Base-by-base conservation (phyloP, 192 early-diverging fungal species). In the Dissophora ornata region DNA sequence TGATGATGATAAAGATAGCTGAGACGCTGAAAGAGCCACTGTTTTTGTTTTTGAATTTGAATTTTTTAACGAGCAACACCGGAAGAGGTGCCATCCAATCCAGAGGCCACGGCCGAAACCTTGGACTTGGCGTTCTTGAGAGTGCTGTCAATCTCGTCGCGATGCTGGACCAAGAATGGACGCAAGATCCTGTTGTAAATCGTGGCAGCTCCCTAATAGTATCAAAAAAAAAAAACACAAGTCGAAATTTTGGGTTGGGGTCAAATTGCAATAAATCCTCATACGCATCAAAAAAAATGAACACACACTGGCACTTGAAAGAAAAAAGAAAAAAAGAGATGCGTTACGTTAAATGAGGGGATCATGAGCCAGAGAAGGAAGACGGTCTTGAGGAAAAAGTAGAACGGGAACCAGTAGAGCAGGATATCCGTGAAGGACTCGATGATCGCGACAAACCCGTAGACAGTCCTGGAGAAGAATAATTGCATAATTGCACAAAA, bases 351-450 rank as follows among this genome's bases (percentile, higher is more conserved):
- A 68, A 89, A 89, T 36, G 83, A 79, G 49, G 92, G 94, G 44
- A 91, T 63, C 79, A 91, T 82, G 34, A 97, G 84, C 90, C 93
- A 98, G 54, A 96, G 71, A 64, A 97, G 81, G 50, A 97, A 83
- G 6, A 87, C 62, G 6, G 94, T 89, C 84, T 99, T 99, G 83
- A 97, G 85, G 46, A 90, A 79, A 66, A 93, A 97, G 84, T 96
- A 99, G 82, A 99, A 95, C 19, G 95, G 94, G 56, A 96, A 68
- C 95, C 96, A 99, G 87, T 94, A 94, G 4, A 96, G 79, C 10
- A 99, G 41, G 40, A 90, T 44, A 60, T 96, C 93, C 9, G 89
- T 85, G 57, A 98, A 97, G 79, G 93, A 95, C 85, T 98, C 95
- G 38, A 90, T 22, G 21, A 91, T 83, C 57, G 93, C 92, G 49